A percentile compares a stretch with the other conserved stretches of the same genome.
phyloP scores from a whole-genome alignment of 495 filamentous ascomycete species.

The Cercophora newfieldiana region DNA sequence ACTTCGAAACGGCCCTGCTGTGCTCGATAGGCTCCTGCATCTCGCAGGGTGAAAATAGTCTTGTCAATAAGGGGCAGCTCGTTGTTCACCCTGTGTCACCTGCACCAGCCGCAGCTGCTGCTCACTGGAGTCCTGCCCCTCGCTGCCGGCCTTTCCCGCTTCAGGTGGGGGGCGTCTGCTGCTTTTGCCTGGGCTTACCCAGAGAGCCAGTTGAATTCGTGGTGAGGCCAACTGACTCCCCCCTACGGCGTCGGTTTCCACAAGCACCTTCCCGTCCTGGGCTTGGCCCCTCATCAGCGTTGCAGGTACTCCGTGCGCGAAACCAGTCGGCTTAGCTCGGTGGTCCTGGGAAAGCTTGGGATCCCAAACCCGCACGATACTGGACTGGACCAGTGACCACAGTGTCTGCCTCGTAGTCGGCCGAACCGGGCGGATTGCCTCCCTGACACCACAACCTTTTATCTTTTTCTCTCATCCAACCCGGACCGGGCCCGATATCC shows the following conservation, averaged over 20 bases:
- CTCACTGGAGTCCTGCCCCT: too few relatives aligned
- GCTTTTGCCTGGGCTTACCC: background rate
- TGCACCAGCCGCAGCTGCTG: background rate
- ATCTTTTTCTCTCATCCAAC: background rate
- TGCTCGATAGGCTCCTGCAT: too few relatives aligned
- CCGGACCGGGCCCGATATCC: background rate
- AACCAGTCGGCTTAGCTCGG: background rate
- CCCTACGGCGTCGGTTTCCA: background rate
- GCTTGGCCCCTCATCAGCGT: background rate
- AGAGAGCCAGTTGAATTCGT: background rate
- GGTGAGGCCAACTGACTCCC: background rate
- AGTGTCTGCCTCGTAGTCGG: background rate
- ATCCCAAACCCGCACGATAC: conserved; percentile 3
- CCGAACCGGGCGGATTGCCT: background rate
- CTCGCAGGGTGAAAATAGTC: background rate
- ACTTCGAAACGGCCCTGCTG: too few relatives aligned
- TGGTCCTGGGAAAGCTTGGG: background rate
- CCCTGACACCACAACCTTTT: conserved; percentile 12
- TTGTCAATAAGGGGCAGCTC: background rate
- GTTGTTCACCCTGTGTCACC: background rate
- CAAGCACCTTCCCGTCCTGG: conserved; percentile 14
- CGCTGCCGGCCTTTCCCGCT: conserved; percentile 2
- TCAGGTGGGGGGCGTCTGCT: background rate
- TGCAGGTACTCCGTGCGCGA: conserved; percentile 15
- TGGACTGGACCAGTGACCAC: background rate